Evolutionary conservation across 306 rosid species (phyloP).

Genomic region (Quercus glauca): DNA sequence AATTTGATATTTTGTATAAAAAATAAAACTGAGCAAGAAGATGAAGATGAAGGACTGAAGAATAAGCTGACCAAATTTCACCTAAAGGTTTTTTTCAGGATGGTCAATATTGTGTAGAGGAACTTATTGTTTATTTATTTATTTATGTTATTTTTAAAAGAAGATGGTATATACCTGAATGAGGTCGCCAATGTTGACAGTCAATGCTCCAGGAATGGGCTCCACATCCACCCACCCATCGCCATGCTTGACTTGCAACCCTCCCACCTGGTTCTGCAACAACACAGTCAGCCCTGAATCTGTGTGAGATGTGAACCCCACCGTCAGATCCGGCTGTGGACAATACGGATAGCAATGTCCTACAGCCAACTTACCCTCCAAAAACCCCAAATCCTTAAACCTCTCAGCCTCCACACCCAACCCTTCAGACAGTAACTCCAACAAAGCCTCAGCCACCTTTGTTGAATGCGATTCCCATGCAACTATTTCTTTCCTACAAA

Average conservation of each 20-base stretch:
- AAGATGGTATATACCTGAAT: no score
- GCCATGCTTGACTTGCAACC: no score
- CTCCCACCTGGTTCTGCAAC: not conserved
- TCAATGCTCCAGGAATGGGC: not conserved
- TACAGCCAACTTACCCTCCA: not conserved
- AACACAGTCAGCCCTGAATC: not conserved
- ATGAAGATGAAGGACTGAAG: no score
- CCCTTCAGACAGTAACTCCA: not conserved
- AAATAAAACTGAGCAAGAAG: no score
- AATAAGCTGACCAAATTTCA: no score
- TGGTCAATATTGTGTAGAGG: no score
- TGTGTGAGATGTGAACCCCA: not conserved
- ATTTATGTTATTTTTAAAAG: no score
- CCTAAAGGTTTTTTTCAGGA: no score
- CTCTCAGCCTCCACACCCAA: not conserved
- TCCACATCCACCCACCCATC: not conserved
- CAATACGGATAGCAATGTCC: not conserved
- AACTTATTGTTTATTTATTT: no score
- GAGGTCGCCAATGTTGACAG: no score
- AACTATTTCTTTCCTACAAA: not conserved
- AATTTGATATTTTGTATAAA: no score
- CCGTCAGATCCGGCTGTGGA: not conserved
- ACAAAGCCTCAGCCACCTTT: not conserved
- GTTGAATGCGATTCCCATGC: not conserved
- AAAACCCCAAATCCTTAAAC: not conserved